These are phyloP conservation scores for Penicillium psychrosexuale DNA, from an alignment of 2,329 filamentous ascomycete species.

Conservation along the genomic window DNA sequence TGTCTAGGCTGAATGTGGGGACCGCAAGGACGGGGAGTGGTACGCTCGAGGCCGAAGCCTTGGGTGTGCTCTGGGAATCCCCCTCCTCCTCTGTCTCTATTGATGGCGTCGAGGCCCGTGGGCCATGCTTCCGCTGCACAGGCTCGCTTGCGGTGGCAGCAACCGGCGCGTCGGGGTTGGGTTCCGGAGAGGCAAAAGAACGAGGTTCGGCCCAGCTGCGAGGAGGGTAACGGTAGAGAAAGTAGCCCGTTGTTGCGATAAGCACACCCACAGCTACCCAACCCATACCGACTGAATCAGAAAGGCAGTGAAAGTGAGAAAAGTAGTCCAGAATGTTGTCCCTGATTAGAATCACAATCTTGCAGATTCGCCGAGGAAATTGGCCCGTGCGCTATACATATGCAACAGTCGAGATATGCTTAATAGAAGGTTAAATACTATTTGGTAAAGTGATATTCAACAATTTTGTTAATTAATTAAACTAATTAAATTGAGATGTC, in stretches of 20 bases:
- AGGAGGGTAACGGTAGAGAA: constrained; percentile 41
- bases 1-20: constrained; percentile 34
- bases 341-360: constrained; percentile 3
- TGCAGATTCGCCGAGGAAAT: constrained; percentile 10
- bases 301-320: background rate
- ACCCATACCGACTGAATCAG: constrained; percentile 36
- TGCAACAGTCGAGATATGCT: background rate
- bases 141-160: constrained; percentile 12
- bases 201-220: constrained; percentile 29
- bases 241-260: constrained; percentile 38
- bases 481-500: background rate
- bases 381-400: constrained; percentile 19
- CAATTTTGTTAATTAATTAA: background rate
- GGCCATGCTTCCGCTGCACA: constrained; percentile 8
- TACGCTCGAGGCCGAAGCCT: constrained; percentile 29
- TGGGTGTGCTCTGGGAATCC: constrained; percentile 38
- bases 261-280: constrained; percentile 41
- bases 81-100: constrained; percentile 17
- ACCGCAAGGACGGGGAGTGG: constrained; percentile 26
- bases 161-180: constrained; percentile 15
- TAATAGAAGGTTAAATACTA: background rate
- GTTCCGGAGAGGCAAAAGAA: constrained; percentile 16
- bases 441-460: background rate
- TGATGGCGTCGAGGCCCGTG: constrained; percentile 3
- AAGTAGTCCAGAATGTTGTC: background rate